A percentile compares a stretch with the other conserved stretches of the same genome.
phyloP scores from a whole-genome alignment of 2,329 filamentous ascomycete genomes.

The Alternaria postmessia region DNA sequence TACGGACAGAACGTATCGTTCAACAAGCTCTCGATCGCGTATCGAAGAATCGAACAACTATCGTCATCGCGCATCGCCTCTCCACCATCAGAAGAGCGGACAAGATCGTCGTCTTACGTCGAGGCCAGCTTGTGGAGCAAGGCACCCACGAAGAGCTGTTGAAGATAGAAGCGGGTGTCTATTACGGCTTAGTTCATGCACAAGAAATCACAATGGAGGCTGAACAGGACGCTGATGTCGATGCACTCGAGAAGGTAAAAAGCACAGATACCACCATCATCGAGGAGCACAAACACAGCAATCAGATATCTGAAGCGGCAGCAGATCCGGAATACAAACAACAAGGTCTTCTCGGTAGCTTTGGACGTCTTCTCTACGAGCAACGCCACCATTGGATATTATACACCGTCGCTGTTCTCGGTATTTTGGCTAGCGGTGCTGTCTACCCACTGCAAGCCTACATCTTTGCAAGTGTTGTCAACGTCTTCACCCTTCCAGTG shows the following conservation, averaged over 20 bases:
- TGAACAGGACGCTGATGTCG: slow-evolving; percentile 29
- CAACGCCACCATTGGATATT: slow-evolving; percentile 47
- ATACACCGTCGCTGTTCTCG: slow-evolving; percentile 40
- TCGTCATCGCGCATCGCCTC: slow-evolving; percentile 81
- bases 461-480: slow-evolving; percentile 49
- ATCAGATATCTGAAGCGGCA: slow-evolving; percentile 10
- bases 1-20: slow-evolving; percentile 63
- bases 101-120: slow-evolving; percentile 77
- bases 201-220: slow-evolving; percentile 44
- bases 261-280: slow-evolving; percentile 24
- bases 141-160: slow-evolving; percentile 80
- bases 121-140: slow-evolving; percentile 74
- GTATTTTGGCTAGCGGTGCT: slow-evolving; percentile 44
- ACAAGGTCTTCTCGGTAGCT: slow-evolving; percentile 40
- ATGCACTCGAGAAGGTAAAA: slow-evolving; percentile 22
- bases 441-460: slow-evolving; percentile 52
- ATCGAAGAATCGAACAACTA: slow-evolving; percentile 70
- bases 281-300: slow-evolving; percentile 13
- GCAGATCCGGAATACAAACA: slow-evolving; percentile 41
- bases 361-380: slow-evolving; percentile 46
- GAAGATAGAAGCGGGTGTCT: slow-evolving; percentile 66
- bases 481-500: slow-evolving; percentile 47
- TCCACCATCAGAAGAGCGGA: slow-evolving; percentile 81
- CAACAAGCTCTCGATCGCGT: slow-evolving; percentile 66
- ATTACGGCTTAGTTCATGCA: slow-evolving; percentile 69